Percentiles rank a stretch among this genome's conserved stretches.
Conservation (phyloP, 1,284 basidiomycete genomes). For the Malassezia equina region DNA sequence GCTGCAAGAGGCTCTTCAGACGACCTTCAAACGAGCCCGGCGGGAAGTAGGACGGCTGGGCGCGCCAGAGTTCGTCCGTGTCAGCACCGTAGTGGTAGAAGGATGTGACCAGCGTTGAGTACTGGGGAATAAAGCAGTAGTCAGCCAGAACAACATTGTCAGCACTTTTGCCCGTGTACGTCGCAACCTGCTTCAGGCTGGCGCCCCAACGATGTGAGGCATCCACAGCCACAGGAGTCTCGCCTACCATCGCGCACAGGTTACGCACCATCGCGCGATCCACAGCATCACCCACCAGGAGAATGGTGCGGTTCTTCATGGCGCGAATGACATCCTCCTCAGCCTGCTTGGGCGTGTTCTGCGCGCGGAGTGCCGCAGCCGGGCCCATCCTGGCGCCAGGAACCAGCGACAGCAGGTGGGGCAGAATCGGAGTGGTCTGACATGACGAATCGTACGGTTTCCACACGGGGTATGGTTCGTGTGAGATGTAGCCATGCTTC, state of each 20-base stretch:
- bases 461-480: constrained; percentile 15
- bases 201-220: constrained; percentile 40
- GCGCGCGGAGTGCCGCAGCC: background rate
- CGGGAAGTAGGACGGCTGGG: constrained; percentile 41
- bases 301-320: constrained; percentile 45
- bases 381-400: constrained; percentile 1
- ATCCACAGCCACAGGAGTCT: constrained; percentile 40
- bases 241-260: constrained; percentile 48
- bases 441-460: constrained; percentile 10
- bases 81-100: constrained; percentile 49
- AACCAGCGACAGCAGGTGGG: constrained; percentile 2
- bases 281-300: constrained; percentile 49
- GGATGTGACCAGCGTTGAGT: constrained; percentile 45
- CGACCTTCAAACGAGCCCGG: constrained; percentile 48
- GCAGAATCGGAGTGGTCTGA: constrained; percentile 1
- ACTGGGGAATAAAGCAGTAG: constrained; percentile 48
- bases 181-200: constrained; percentile 23
- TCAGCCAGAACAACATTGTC: constrained; percentile 45
- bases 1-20: constrained; percentile 40
- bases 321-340: background rate
- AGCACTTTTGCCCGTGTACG: background rate
- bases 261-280: constrained; percentile 48
- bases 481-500: constrained; percentile 7
- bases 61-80: constrained; percentile 44
- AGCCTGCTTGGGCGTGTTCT: background rate